phyloP scores from a whole-genome alignment of 352 stramenopile species.

The Phytophthora pinifolia region DNA sequence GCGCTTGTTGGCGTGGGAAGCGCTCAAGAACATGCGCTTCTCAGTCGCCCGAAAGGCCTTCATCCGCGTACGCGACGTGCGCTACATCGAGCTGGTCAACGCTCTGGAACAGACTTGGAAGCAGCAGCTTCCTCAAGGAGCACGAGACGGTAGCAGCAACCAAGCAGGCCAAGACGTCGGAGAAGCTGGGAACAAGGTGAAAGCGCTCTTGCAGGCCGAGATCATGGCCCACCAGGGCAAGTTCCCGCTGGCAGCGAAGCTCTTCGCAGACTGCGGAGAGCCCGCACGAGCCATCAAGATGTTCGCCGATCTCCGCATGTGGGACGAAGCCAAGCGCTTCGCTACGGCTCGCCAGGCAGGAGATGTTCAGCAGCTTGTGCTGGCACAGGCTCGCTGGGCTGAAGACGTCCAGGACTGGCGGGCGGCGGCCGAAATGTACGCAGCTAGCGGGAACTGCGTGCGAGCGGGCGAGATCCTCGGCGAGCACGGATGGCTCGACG shows the following conservation, averaged over 20 bases:
- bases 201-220: constrained; percentile 82
- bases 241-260: constrained; percentile 91
- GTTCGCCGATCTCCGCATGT: constrained; percentile 92
- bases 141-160: constrained; percentile 11
- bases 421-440: constrained; percentile 91
- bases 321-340: constrained; percentile 94
- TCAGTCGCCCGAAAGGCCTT: constrained; percentile 86
- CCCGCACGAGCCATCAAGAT: constrained; percentile 92
- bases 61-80: constrained; percentile 89
- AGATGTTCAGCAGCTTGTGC: constrained; percentile 88
- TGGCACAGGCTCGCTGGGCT: constrained; percentile 91
- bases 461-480: constrained; percentile 87
- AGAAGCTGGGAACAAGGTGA: constrained; percentile 57
- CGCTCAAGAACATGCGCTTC: constrained; percentile 86
- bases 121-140: constrained; percentile 46
- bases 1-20: constrained; percentile 83
- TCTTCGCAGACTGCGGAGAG: constrained; percentile 80
- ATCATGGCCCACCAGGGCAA: constrained; percentile 92
- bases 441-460: constrained; percentile 80
- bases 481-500: constrained; percentile 82
- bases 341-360: constrained; percentile 74
- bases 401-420: constrained; percentile 93
- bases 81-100: constrained; percentile 91
- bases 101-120: constrained; percentile 78
- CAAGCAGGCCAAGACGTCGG: constrained; percentile 31